These are phyloP conservation scores for Pleurotus pulmonarius DNA, from an alignment of 768 basidiomycete species.

Conservation along the genomic window DNA sequence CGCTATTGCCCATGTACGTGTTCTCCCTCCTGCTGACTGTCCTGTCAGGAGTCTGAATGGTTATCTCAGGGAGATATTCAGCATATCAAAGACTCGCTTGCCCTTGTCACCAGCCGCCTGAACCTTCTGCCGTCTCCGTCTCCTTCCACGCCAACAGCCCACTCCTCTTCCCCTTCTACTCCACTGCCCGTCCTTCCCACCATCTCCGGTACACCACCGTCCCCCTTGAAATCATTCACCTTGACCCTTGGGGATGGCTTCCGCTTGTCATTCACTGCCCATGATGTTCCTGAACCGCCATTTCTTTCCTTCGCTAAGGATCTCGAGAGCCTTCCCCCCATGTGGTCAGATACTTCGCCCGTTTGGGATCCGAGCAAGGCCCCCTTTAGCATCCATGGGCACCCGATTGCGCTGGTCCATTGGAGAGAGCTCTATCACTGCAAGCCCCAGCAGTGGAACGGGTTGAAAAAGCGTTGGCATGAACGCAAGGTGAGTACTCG, in stretches of 20 bases:
- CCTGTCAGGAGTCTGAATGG: background rate
- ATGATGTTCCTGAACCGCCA: constrained; percentile 19
- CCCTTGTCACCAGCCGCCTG: background rate
- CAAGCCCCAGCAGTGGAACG: constrained; percentile 19
- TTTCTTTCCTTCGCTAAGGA: constrained; percentile 17
- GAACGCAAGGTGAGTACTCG: constrained; percentile 19
- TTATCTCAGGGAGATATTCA: background rate
- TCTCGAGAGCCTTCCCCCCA: constrained; percentile 16
- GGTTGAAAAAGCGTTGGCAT: constrained; percentile 18
- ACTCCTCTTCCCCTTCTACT: background rate
- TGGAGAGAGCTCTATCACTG: constrained; percentile 21
- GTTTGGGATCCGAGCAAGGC: constrained; percentile 17
- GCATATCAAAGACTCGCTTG: background rate
- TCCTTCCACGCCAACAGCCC: background rate
- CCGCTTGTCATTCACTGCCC: background rate
- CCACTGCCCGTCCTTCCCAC: background rate
- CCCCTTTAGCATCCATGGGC: constrained; percentile 15
- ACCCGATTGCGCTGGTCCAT: constrained; percentile 18
- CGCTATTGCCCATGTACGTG: background rate
- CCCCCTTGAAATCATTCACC: background rate
- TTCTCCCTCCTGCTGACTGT: background rate
- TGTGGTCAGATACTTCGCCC: constrained; percentile 23
- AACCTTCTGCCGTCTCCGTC: background rate
- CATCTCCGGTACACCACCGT: background rate
- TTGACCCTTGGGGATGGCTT: background rate